Conservation (phyloP, 2,329 filamentous ascomycete genomes). For the Corniculantispora saksenae region DNA sequence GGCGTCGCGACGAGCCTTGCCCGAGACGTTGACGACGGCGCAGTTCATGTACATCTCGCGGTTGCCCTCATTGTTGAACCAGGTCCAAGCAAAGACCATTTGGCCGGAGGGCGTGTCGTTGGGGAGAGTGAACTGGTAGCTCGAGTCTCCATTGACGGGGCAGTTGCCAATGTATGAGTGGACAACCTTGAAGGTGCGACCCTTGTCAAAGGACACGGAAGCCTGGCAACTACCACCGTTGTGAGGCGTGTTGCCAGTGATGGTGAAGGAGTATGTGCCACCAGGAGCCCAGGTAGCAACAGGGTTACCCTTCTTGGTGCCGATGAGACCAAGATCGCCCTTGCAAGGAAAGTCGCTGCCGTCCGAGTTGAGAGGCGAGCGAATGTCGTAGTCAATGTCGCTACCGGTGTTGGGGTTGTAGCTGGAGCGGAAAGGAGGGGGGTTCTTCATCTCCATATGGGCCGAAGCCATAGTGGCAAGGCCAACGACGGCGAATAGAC, state of each 20-base stretch:
- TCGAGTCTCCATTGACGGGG: constrained; percentile 36
- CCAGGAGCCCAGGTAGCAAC: constrained; percentile 56
- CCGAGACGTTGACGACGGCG: constrained; percentile 55
- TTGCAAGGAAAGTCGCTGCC: constrained; percentile 65
- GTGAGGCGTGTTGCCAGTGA: constrained; percentile 56
- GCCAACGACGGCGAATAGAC: not conserved
- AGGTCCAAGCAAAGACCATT: constrained; percentile 62
- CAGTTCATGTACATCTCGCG: constrained; percentile 74
- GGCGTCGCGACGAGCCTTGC: constrained; percentile 22
- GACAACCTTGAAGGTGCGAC: constrained; percentile 57
- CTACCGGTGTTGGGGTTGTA: constrained; percentile 31
- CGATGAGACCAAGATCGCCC: constrained; percentile 36
- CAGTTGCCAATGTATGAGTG: constrained; percentile 37
- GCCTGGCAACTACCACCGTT: constrained; percentile 65
- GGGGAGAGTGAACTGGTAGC: constrained; percentile 58
- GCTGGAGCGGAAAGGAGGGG: constrained; percentile 32
- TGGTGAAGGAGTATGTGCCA: constrained; percentile 50
- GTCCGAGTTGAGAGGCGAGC: constrained; percentile 53
- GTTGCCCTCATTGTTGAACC: constrained; percentile 64
- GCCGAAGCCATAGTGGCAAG: constrained; percentile 22
- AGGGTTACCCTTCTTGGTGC: constrained; percentile 37
- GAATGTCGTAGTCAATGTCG: constrained; percentile 56
- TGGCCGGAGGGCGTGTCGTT: constrained; percentile 48
- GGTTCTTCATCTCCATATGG: constrained; percentile 34
- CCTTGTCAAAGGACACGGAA: constrained; percentile 62